phyloP scores from a whole-genome alignment of 2,329 filamentous ascomycete genomes.

The Diaporthe citrichinensis region DNA sequence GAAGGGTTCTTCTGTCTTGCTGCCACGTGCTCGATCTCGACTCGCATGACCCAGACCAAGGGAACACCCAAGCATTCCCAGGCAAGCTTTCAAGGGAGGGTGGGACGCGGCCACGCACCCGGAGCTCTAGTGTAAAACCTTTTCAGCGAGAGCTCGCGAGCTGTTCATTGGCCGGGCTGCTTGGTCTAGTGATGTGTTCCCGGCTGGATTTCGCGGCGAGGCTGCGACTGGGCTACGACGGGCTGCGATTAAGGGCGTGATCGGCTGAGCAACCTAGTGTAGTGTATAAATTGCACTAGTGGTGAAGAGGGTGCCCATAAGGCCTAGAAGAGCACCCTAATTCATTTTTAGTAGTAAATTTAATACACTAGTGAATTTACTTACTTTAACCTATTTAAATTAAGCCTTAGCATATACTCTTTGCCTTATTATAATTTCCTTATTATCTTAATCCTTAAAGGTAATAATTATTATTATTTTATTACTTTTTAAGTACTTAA shows the following conservation, averaged over 20 bases:
- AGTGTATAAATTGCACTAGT: too few species aligned
- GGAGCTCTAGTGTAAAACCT: slow-evolving; percentile 4
- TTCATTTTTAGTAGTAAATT: too few species aligned
- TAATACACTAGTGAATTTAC: too few species aligned
- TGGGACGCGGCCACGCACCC: slow-evolving; percentile 24
- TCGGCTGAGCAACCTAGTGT: too few species aligned
- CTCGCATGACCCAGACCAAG: slow-evolving; percentile 29
- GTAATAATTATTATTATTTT: too few species aligned
- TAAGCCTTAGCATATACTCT: too few species aligned
- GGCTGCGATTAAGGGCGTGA: not conserved
- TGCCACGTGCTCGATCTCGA: slow-evolving; percentile 31
- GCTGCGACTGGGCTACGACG: not conserved
- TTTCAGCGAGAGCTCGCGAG: not conserved
- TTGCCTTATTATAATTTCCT: too few species aligned
- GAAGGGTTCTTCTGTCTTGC: slow-evolving; percentile 16
- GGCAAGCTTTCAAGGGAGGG: slow-evolving; percentile 3
- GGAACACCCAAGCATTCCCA: slow-evolving; percentile 14
- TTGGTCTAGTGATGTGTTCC: slow-evolving; percentile 4
- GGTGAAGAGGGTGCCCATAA: too few species aligned
- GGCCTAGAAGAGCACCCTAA: too few species aligned
- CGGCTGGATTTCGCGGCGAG: slow-evolving; percentile 28
- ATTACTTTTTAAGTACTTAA: too few species aligned
- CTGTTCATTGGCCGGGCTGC: slow-evolving; percentile 17
- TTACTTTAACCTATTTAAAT: too few species aligned
- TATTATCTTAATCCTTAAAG: too few species aligned